Base-by-base conservation (phyloP, 2,329 filamentous ascomycete genomes). In the Sporothrix curviconia region DNA sequence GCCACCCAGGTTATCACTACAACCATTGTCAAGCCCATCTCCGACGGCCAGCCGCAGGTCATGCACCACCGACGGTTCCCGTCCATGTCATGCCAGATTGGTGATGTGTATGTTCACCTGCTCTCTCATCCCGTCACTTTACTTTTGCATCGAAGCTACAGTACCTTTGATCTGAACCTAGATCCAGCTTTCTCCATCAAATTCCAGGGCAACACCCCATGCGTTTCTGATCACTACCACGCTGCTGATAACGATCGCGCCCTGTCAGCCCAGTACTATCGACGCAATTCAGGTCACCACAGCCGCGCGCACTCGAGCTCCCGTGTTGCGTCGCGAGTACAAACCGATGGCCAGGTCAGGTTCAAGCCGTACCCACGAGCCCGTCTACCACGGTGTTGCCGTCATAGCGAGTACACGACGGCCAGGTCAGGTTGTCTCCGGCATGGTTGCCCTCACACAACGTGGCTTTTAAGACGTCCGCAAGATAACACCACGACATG, bases 1-100 rank as follows among this genome's bases (percentile, higher is more conserved):
- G 78, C 73, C 25, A 79, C 76, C 28, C 70, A 70, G 57, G 66
- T 77, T 50, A 70, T 77, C 2, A 72, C 71, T 25, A 81, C 78
- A 9, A 78, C 78, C 2, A 65, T 79, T 8, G 72, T 81, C 34
- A 74, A 75, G n/a, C 74, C 74, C 36, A 64, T 79, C 12, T 56
- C 65, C n/a, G 76, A 80, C 57, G 77, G 77, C 42, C 77, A 79
- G 67, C 74, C 76, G 28, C 76, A 79, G 68, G 75, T 76, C 19
- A 65, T 75, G n/a, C 56, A 75, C 76, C 2, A 79, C 78, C 0
- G n/a, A 69, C 65, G 0, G 66, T 75, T 6, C 68, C 71, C 7
- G 66, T 78, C 2, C 74, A 76, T 9, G 70, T 82, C 60, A n/a
- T 81, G 77, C 67, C 75, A 80, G 67, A 80, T 80, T 58, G 68